Evolutionary conservation across 2,329 filamentous ascomycete species (phyloP).

Genomic region (Fonsecaea pedrosoi): DNA sequence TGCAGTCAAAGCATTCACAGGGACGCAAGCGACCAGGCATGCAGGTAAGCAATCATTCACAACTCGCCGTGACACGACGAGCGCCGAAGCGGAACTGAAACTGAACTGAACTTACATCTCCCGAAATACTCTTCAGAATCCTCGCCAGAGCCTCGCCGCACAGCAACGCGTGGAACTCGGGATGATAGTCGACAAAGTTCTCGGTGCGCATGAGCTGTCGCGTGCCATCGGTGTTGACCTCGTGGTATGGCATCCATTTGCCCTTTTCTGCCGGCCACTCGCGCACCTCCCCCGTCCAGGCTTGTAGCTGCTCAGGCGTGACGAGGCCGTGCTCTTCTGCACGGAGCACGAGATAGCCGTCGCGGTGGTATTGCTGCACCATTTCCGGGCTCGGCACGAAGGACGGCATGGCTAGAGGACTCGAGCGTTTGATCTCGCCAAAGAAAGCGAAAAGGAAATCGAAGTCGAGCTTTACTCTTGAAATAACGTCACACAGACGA

Average conservation of each 20-base stretch:
- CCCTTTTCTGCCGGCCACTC: constrained; percentile 43
- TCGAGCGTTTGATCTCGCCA: no score
- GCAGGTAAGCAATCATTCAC: neutral
- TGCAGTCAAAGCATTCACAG: neutral
- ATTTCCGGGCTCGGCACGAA: constrained; percentile 38
- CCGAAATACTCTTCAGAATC: constrained; percentile 43
- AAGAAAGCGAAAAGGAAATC: no score
- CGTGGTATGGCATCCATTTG: constrained; percentile 46
- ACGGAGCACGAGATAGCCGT: constrained; percentile 42
- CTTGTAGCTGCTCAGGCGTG: constrained; percentile 38
- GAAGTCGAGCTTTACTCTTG: neutral
- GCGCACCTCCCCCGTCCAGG: constrained; percentile 42
- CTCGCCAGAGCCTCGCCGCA: constrained; percentile 41
- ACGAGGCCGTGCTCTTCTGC: constrained; percentile 43
- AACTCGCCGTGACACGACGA: neutral
- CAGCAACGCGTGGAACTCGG: constrained; percentile 41
- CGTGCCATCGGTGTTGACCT: constrained; percentile 44
- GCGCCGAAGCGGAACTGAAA: no score
- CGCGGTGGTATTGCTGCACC: constrained; percentile 40
- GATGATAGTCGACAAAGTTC: constrained; percentile 45
- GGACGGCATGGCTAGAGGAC: constrained; percentile 22
- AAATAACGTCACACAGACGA: neutral
- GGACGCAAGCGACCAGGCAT: neutral
- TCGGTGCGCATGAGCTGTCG: constrained; percentile 47
- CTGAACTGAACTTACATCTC: constrained; percentile 38